Evolutionary conservation across 495 filamentous ascomycete species (phyloP).

Genomic region (Aspergillus affinis): DNA sequence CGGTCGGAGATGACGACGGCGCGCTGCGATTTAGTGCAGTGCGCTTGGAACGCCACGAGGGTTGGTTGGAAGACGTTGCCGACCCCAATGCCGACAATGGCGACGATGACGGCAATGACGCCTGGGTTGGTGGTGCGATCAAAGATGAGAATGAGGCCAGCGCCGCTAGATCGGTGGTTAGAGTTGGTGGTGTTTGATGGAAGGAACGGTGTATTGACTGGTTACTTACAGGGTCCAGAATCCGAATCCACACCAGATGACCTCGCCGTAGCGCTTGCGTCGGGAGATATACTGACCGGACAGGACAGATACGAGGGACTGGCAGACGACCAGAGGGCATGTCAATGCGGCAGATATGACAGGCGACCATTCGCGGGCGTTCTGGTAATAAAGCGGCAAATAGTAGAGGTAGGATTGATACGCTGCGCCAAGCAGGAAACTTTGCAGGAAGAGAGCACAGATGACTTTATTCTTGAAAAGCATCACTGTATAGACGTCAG

Average conservation of each 20-base stretch:
- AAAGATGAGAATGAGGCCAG: constrained; percentile 54
- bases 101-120: constrained; percentile 53
- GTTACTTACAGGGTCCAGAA: constrained; percentile 50
- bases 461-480: constrained; percentile 58
- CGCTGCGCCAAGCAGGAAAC: constrained; percentile 58
- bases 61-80: constrained; percentile 62
- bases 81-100: constrained; percentile 53
- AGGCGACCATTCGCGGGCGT: constrained; percentile 49
- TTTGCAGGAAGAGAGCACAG: constrained; percentile 55
- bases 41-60: constrained; percentile 63
- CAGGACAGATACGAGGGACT: constrained; percentile 50
- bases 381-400: constrained; percentile 55
- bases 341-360: constrained; percentile 52
- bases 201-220: neutral
- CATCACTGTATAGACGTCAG: constrained; percentile 30
- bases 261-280: constrained; percentile 54
- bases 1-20: constrained; percentile 61
- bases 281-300: constrained; percentile 60
- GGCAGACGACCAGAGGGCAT: constrained; percentile 52
- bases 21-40: constrained; percentile 55
- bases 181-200: neutral
- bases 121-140: constrained; percentile 44
- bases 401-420: constrained; percentile 58
- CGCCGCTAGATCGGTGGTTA: constrained; percentile 34
- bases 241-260: constrained; percentile 57